Evolutionary conservation across 371 early-diverging fungal genomes (phyloP), one percentile per base, ranked within the genome.

Genomic region (Apophysomyces trapeziformis): DNA sequence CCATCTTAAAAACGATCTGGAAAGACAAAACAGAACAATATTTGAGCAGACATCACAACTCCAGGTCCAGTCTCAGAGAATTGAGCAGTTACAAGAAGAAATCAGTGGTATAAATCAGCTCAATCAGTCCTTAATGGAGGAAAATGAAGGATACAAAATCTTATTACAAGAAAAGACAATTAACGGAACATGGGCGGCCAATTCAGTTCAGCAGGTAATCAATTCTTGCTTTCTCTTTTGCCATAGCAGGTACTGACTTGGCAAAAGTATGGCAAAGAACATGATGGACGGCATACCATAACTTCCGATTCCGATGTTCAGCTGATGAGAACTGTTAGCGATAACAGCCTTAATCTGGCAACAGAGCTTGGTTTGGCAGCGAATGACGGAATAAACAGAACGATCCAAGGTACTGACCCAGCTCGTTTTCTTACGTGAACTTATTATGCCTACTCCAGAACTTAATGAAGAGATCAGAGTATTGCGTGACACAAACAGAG

Each of bases 131-230:
- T 76, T 92, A 60, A 86, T 87, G 87, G 91, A 92, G 64, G 93
- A 92, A 54, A 90, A 88, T 70, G 93, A 92, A 71, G 79, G 87
- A 21, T 91, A 85, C 72, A 91, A 91, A 69, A 63, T 87, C 46
- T 72, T 90, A 41, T 65, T 90, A 64, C 87, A 89, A 50, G 88
- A 90, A 70, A 85, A 79, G 67, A 86, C 90, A 3, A 82, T 90
- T 72, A 86, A 77, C 66, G 90, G 90, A 45, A 87, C 86, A 57
- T 78, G 82, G 44, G 75, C 75, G 70, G 70, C 54, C 0, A 21
- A 16, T 66, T 47, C 74, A 58, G 7, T 69, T 65, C 14, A 72
- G 68, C 59, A 76, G 72, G 76, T 72, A 76, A 69, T 67, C 70
- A 58, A 50, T 56, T 38, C 16, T 45, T 21, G 7, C 7, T 50